Evolutionary conservation across 23 red algal species (phyloP).

Genomic region (Gracilaria domingensis): DNA sequence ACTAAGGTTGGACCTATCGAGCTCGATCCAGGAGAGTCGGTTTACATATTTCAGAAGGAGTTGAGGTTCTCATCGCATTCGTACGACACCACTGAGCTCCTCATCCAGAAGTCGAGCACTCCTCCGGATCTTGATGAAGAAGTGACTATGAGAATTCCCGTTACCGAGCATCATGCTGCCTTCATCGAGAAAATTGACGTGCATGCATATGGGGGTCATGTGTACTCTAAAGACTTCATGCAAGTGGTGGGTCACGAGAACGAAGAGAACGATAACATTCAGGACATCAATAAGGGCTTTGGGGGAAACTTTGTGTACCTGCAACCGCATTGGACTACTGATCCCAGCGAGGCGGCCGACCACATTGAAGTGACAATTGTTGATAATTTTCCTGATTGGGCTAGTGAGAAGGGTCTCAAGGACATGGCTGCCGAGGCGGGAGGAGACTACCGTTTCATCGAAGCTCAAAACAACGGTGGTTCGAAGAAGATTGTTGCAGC

Average conservation of each 20-base stretch:
- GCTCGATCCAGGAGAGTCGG: background rate
- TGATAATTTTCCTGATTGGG: background rate
- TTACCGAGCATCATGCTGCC: background rate
- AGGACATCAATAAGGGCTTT: slow-evolving; percentile 28
- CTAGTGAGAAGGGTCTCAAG: slow-evolving; percentile 1
- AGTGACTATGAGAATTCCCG: background rate
- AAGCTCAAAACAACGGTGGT: background rate
- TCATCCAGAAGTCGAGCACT: background rate
- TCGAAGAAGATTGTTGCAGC: background rate
- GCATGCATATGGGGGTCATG: background rate
- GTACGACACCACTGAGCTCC: background rate
- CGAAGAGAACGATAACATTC: background rate
- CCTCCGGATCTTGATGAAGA: background rate
- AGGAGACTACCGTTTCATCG: slow-evolving; percentile 37
- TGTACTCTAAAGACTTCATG: background rate
- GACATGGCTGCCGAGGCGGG: slow-evolving; percentile 9
- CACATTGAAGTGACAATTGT: slow-evolving; percentile 6
- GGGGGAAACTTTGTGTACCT: background rate
- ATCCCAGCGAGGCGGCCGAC: background rate
- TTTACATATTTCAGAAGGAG: slow-evolving; percentile 17
- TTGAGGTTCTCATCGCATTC: background rate
- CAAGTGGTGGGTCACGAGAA: background rate
- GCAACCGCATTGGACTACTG: background rate
- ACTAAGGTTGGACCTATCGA: background rate
- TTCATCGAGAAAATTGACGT: slow-evolving; percentile 16